Percentiles rank a stretch among this genome's conserved stretches.
phyloP scores from a whole-genome alignment of 805 yeast species.

The Wickerhamomyces sydowiorum region DNA sequence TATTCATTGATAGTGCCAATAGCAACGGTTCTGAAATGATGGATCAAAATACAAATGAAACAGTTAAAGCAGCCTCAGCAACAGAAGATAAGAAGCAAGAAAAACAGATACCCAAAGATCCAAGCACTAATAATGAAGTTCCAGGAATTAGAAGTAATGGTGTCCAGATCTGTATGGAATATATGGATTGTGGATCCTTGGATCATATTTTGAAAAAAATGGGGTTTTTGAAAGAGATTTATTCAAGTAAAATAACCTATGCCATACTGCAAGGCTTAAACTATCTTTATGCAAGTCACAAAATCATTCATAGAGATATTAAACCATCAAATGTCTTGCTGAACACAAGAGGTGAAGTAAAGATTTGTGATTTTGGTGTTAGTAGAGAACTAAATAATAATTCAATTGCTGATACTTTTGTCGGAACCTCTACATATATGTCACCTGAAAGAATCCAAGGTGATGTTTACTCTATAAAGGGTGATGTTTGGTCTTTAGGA shows the following conservation, averaged over 20 bases:
- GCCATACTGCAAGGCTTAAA: conserved; percentile 76
- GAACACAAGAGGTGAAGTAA: conserved; percentile 81
- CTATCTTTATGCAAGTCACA: conserved; percentile 75
- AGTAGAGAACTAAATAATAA: conserved; percentile 79
- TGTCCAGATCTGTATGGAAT: conserved; percentile 91
- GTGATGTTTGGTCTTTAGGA: conserved; percentile 97
- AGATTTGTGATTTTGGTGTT: conserved; percentile 96
- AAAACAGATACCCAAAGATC: conserved; percentile 5
- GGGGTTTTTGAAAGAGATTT: conserved; percentile 63
- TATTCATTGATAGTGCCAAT: conserved; percentile 47
- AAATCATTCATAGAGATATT: conserved; percentile 92
- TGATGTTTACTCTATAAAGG: conserved; percentile 85
- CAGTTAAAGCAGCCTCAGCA: conserved; percentile 3
- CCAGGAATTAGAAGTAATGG: conserved; percentile 38
- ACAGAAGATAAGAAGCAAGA: neutral
- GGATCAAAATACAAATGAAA: conserved; percentile 2
- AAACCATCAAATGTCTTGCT: conserved; percentile 92
- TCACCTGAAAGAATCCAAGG: conserved; percentile 98
- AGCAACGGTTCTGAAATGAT: conserved; percentile 2
- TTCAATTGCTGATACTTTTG: conserved; percentile 95
- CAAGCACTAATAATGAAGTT: conserved; percentile 11
- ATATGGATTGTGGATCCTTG: conserved; percentile 89
- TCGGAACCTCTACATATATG: conserved; percentile 97
- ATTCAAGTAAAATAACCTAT: conserved; percentile 67
- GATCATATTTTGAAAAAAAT: conserved; percentile 64